These are phyloP conservation scores for Talaromyces islandicus DNA, from an alignment of 2,329 filamentous ascomycete genomes.

Conservation along the genomic window DNA sequence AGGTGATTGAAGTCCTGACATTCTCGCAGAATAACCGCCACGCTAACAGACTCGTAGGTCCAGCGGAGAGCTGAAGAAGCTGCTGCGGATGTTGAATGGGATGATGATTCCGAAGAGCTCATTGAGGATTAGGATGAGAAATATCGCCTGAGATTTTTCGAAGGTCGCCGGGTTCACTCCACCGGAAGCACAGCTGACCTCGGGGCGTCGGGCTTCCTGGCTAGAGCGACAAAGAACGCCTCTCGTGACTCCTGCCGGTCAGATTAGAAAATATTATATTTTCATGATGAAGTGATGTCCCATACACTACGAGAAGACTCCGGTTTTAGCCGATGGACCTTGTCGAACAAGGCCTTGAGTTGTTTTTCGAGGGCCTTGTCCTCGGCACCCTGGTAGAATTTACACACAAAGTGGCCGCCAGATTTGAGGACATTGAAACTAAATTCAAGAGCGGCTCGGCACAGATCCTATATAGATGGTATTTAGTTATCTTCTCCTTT, in stretches of 20 bases:
- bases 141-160: not conserved
- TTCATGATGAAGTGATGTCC: not conserved
- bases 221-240: slow-evolving; percentile 75
- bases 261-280: slow-evolving; percentile 3
- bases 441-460: slow-evolving; percentile 76
- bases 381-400: slow-evolving; percentile 90
- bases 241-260: slow-evolving; percentile 68
- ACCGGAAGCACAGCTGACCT: slow-evolving; percentile 41
- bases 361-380: slow-evolving; percentile 72
- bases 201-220: slow-evolving; percentile 53
- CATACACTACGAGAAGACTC: slow-evolving; percentile 80
- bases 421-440: slow-evolving; percentile 73
- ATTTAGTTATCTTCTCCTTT: not conserved
- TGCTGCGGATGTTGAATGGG: slow-evolving; percentile 39
- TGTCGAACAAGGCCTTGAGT: slow-evolving; percentile 69
- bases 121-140: slow-evolving; percentile 20
- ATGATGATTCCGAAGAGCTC: slow-evolving; percentile 33
- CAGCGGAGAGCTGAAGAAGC: slow-evolving; percentile 42
- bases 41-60: slow-evolving; percentile 30
- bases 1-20: slow-evolving; percentile 34
- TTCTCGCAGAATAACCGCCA: not conserved
- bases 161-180: slow-evolving; percentile 1
- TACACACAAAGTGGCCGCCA: slow-evolving; percentile 91
- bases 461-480: slow-evolving; percentile 65
- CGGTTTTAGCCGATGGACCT: slow-evolving; percentile 82